Base-by-base conservation (phyloP, 768 basidiomycete species). In the Hygrophorus pudorinus region DNA sequence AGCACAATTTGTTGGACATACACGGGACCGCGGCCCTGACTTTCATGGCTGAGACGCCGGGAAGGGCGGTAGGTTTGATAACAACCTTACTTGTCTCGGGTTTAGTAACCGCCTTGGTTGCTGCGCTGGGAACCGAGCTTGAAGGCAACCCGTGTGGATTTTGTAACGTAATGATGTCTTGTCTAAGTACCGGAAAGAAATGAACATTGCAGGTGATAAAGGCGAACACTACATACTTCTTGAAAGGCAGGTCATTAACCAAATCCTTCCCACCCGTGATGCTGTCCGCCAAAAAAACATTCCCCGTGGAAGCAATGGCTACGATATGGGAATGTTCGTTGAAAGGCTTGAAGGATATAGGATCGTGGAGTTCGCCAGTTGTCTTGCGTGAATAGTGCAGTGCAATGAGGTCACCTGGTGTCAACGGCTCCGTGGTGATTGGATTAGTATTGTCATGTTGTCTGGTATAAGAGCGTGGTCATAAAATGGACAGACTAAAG, bases 271-370 rank as follows among this genome's bases (percentile, higher is more conserved):
- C 85, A 16, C 82, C 85, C 56, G 81, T 89, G 47, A 91, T 69
- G 53, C 92, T 94, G 38, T 97, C 96, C 6, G 85, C 83, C 13
- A 93, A 71, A 61, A 86, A 98, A 11, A 98, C 91, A 58, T 96
- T 96, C 12, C 91, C 92, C 0, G 90, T 91, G 0, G 79, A 83
- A 5, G 82, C 81, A 52, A 96, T 80, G 33, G 88, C 86, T 30
- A 91, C 87, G 44, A 99, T 87, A 57, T 97, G 87, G 1, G 94
- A 93, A 59, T 98, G 94, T 50, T 94, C 85, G 57, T 75, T 92
- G 72, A 99, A 96, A 2, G 88, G 85, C 60, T 97, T 98, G 76
- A 94, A 99, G 2, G 91, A 90, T 35, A 99, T 91, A 0, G 96
- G 96, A 60, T 99, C 96, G 59, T 96, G 84, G 10, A 88, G 77